Evolutionary conservation across 2,329 filamentous ascomycete species (phyloP), one percentile per base, ranked within the genome.

Genomic region (Chaetomiaceae sp.): DNA sequence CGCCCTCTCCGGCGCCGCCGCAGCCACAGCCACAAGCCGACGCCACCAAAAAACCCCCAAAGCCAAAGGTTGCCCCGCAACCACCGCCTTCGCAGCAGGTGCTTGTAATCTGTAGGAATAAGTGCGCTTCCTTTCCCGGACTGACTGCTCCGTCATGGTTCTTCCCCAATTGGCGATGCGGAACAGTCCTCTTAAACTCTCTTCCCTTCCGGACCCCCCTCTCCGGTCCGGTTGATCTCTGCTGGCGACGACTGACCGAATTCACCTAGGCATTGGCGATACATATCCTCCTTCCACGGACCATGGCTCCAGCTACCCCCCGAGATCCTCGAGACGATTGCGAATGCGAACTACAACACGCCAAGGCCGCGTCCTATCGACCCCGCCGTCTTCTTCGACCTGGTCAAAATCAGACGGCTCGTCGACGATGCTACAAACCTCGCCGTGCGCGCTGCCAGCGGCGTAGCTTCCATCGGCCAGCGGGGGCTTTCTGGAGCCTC

Each of bases 241-340:
- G 6, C 10, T 32, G n/a, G 33, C 43, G 5, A 16, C 33, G 27
- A 27, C 54, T 51, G 33, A 54, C 33, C 1, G 1, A 1, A 4
- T 5, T n/a, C 1, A 18, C 36, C 8, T n/a, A 92, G 89, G 68
- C 87, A 92, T 72, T 92, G 88, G 89, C 81, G 84, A 58, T 89
- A 90, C 68, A 90, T 94, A 54, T 90, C 87, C 20, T 87, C 85
- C 25, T 94, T 89, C 65, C 85, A 91, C 65, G 89, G 89, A 21
- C 84, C 87, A 61, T 94, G 89, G 89, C 80, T 91, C 13, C 85
- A 90, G 68, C 75, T 92, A 52, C 86, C 88, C 18, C 80, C 84
- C 58, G 88, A 92, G 69, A 81, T 90, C 52, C 83, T 95, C 69
- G 86, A 91, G 67, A 83, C 80, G 45, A 79, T 94, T 46, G 88